A percentile compares a stretch with the other conserved stretches of the same genome.
Conservation (phyloP, 768 basidiomycete species). For the Tulasnella calospora region DNA sequence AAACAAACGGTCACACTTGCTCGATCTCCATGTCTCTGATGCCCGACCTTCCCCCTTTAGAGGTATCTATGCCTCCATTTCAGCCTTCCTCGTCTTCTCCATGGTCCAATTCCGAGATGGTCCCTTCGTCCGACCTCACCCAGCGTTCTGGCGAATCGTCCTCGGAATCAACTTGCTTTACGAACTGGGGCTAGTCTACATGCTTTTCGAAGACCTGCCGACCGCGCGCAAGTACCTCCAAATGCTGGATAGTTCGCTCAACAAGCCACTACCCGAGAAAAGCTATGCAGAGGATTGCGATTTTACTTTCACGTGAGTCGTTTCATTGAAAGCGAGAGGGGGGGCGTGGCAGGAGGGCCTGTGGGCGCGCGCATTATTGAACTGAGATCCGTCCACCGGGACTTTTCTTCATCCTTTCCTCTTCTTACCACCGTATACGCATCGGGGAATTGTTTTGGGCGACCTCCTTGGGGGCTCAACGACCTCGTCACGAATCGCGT, state of each 20-base stretch:
- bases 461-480: neutral
- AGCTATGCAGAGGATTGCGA: slow-evolving; percentile 79
- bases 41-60: slow-evolving; percentile 38
- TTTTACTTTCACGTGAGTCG: slow-evolving; percentile 43
- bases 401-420: neutral
- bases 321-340: no score
- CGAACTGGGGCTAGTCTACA: slow-evolving; percentile 74
- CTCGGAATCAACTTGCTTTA: slow-evolving; percentile 79
- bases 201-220: slow-evolving; percentile 77
- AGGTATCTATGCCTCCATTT: slow-evolving; percentile 69
- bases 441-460: neutral
- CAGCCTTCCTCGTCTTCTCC: slow-evolving; percentile 72
- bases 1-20: neutral
- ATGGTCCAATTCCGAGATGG: slow-evolving; percentile 88
- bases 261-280: slow-evolving; percentile 73
- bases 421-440: slow-evolving; percentile 3
- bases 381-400: neutral
- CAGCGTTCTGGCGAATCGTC: slow-evolving; percentile 73
- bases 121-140: slow-evolving; percentile 82
- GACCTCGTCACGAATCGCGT: neutral
- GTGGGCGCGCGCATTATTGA: neutral
- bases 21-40: neutral
- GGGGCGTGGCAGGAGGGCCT: neutral
- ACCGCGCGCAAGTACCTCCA: slow-evolving; percentile 76
- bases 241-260: slow-evolving; percentile 66